These are phyloP conservation scores for Amanita molliuscula DNA, from an alignment of 768 basidiomycete genomes.

Conservation along the genomic window DNA sequence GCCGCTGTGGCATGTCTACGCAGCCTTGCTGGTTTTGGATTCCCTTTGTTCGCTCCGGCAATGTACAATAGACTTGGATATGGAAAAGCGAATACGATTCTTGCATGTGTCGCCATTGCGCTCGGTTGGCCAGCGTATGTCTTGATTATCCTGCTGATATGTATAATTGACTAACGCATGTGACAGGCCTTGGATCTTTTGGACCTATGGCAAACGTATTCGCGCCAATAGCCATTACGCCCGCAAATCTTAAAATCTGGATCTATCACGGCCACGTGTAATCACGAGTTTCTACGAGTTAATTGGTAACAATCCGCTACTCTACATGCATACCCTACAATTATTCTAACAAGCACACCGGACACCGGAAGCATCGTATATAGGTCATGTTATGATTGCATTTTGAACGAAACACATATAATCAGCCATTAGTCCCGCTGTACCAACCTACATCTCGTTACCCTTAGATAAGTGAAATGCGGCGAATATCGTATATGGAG, in stretches of 20 bases:
- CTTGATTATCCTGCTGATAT: neutral
- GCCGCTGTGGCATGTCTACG: constrained; percentile 57
- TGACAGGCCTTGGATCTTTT: constrained; percentile 10
- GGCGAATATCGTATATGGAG: too few relatives aligned
- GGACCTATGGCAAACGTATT: constrained; percentile 3
- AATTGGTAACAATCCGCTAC: too few relatives aligned
- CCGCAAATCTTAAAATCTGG: neutral
- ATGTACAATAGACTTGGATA: constrained; percentile 61
- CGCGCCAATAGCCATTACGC: constrained; percentile 5
- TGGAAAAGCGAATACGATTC: constrained; percentile 58
- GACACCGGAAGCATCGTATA: neutral
- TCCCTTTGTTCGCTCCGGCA: constrained; percentile 67
- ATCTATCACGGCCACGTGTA: neutral
- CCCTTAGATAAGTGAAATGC: too few relatives aligned
- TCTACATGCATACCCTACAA: neutral
- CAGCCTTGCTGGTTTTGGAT: constrained; percentile 59
- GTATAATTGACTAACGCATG: neutral
- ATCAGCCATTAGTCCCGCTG: too few relatives aligned
- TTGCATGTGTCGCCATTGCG: constrained; percentile 46
- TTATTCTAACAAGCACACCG: neutral
- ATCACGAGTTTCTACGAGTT: too few relatives aligned
- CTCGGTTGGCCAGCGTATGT: constrained; percentile 39
- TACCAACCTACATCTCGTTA: too few relatives aligned
- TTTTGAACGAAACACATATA: too few relatives aligned
- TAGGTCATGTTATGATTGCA: too few relatives aligned